Evolutionary conservation across 2,329 filamentous ascomycete species (phyloP).

Genomic region (Fusarium dlaminii): DNA sequence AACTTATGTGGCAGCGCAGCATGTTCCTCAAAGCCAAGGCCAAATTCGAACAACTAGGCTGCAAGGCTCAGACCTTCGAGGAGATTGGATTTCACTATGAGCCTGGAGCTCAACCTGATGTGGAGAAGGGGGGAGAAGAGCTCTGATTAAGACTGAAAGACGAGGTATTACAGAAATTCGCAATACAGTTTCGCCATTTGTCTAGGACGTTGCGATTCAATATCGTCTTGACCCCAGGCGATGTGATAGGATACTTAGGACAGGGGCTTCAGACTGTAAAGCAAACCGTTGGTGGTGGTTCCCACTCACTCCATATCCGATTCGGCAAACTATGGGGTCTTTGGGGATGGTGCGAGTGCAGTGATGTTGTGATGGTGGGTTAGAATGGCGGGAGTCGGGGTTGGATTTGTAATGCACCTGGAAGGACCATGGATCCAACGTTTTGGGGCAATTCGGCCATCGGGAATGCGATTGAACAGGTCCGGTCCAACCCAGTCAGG

Average conservation of each 20-base stretch:
- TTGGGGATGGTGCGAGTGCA: conserved; percentile 21
- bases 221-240: not conserved
- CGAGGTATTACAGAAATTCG: not conserved
- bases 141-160: not conserved
- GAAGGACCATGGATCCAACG: conserved; percentile 8
- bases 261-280: not conserved
- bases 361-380: conserved; percentile 39
- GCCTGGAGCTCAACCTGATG: conserved; percentile 19
- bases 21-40: conserved; percentile 75
- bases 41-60: conserved; percentile 73
- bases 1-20: conserved; percentile 76
- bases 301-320: conserved; percentile 22
- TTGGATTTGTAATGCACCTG: conserved; percentile 41
- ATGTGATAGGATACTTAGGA: conserved; percentile 2
- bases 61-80: conserved; percentile 69
- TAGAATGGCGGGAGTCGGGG: conserved; percentile 32
- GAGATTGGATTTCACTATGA: conserved; percentile 77
- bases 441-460: conserved; percentile 30
- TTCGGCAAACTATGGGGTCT: conserved; percentile 24
- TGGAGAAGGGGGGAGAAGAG: not conserved
- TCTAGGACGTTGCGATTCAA: conserved; percentile 15
- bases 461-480: conserved; percentile 23
- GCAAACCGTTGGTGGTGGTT: not conserved
- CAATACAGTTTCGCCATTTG: conserved; percentile 20
- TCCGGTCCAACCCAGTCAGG: conserved; percentile 3